Evolutionary conservation across 1,284 basidiomycete genomes (phyloP), one percentile per base, ranked within the genome.

Genomic region (Mycosarcoma mackinlayi): DNA sequence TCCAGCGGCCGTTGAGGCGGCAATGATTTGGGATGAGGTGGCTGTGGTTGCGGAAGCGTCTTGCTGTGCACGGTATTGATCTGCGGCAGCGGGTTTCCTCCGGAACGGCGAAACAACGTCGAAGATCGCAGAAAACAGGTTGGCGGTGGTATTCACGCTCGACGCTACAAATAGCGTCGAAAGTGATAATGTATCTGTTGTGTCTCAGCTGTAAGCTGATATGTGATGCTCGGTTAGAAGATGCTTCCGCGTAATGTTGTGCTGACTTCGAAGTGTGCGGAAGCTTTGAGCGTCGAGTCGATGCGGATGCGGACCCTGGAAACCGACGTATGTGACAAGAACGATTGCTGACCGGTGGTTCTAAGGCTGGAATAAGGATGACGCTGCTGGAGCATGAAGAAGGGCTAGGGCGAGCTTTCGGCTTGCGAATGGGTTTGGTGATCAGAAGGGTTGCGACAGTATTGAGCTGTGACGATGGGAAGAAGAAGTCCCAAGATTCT

Each of bases 81-180:
- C 25, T 42, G 51, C 21, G 35, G 52, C 21, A 21, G 34, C 25
- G 10, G 49, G n/a, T 37, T 64, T 64, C 49, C 61, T 57, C 23
- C 48, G 56, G 21, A 60, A 50, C 37, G 46, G 50, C 3, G 51
- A 65, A 23, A 65, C 41, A 13, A 33, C 52, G 52, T 45, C 37
- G 41, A 50, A 42, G 37, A 56, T 39, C 4, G 60, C 34, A 1
- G 60, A 56, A 24, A 56, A 56, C 60, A 62, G 60, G 37, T 62
- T 62, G 60, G 38, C 46, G 35, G 44, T 16, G 10, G 4, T 10
- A 16, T 8, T 4, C 3, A 18, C 11, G 55, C 23, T 24, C 24
- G 40, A 42, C 51, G 51, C 51, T 28, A 16, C 23, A 16, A 23
- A 40, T 1, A 41, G 38, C 39, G 31, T 31, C 39, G 46, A 19